These are phyloP conservation scores for Cercospora zeae-maydis DNA, from an alignment of 2,329 filamentous ascomycete species.

Conservation along the genomic window DNA sequence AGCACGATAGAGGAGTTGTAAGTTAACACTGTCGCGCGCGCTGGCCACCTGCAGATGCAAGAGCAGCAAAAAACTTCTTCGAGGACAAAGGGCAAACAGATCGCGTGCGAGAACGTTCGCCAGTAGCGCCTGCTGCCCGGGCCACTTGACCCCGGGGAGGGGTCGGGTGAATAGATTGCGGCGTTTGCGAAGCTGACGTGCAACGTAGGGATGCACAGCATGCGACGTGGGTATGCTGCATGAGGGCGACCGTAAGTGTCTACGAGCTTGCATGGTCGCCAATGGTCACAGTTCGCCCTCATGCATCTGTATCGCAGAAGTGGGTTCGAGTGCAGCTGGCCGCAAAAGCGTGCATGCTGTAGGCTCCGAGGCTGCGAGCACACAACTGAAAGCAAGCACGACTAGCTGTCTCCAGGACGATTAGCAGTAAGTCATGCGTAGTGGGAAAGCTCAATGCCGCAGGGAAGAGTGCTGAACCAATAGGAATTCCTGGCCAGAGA, in stretches of 20 bases:
- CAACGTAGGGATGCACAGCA: no score
- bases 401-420: background rate
- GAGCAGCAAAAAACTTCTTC: background rate
- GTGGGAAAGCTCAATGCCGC: background rate
- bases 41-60: background rate
- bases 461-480: background rate
- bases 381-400: background rate
- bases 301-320: background rate
- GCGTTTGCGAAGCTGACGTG: background rate
- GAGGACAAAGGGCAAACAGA: background rate
- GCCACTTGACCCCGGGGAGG: background rate
- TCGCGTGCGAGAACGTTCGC: background rate
- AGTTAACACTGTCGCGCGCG: background rate
- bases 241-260: no score
- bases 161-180: background rate
- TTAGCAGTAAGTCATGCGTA: background rate
- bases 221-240: no score
- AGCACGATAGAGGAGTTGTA: background rate
- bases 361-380: background rate
- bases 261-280: no score
- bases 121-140: background rate
- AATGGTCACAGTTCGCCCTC: background rate
- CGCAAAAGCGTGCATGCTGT: background rate
- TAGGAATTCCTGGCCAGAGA: background rate
- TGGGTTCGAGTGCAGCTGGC: background rate